Conservation (phyloP, 176 grass and related monocot species). For the Pharus latifolius region DNA sequence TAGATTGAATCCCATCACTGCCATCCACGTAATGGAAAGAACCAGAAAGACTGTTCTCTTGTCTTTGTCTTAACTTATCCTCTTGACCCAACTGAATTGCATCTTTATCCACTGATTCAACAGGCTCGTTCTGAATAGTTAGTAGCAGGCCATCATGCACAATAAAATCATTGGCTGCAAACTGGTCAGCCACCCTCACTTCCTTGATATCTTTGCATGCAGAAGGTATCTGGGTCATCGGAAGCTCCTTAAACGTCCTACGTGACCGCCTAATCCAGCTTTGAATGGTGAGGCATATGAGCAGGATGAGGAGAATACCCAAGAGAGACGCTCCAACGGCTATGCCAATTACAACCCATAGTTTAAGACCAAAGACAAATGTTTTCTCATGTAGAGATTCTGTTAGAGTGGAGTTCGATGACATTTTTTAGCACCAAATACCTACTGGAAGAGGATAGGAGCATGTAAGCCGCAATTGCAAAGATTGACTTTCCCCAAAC, state of each 20-base stretch:
- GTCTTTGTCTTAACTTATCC: slow-evolving; percentile 33
- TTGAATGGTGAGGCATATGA: slow-evolving; percentile 56
- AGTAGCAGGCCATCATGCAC: slow-evolving; percentile 56
- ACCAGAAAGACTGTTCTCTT: slow-evolving; percentile 43
- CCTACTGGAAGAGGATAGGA: slow-evolving; percentile 23
- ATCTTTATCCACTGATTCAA: slow-evolving; percentile 45
- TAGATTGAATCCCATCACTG: slow-evolving; percentile 32
- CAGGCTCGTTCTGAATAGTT: slow-evolving; percentile 31
- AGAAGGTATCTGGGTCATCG: slow-evolving; percentile 56
- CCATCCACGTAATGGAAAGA: slow-evolving; percentile 29
- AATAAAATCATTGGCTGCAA: slow-evolving; percentile 44
- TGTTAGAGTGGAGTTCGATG: slow-evolving; percentile 60
- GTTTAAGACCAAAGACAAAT: slow-evolving; percentile 73
- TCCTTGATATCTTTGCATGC: slow-evolving; percentile 87
- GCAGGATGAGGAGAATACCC: slow-evolving; percentile 56
- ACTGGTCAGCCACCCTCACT: slow-evolving; percentile 50
- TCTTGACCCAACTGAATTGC: slow-evolving; percentile 37
- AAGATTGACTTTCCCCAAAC: background rate
- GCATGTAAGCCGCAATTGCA: background rate
- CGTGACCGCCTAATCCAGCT: slow-evolving; percentile 37
- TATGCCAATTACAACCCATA: slow-evolving; percentile 93
- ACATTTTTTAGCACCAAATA: slow-evolving; percentile 55
- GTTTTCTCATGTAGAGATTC: slow-evolving; percentile 81
- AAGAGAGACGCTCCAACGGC: slow-evolving; percentile 67
- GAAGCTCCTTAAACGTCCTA: slow-evolving; percentile 40